Base-by-base conservation (phyloP, 192 early-diverging fungal species). In the Coemansia nantahalensis region DNA sequence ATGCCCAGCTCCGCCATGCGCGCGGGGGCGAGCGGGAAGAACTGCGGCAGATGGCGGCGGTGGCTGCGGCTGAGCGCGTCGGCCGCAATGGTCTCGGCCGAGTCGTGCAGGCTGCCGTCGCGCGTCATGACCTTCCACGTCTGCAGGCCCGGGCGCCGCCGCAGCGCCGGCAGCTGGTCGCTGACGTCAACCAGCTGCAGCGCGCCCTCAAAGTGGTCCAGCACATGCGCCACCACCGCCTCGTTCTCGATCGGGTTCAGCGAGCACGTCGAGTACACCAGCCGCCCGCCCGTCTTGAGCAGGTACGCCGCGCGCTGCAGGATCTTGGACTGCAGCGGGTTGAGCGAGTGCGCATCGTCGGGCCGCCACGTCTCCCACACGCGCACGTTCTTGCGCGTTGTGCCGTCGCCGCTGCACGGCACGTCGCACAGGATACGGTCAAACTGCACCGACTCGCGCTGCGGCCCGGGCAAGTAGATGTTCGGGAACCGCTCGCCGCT, bases 241-340 rank as follows among this genome's bases (percentile, higher is more conserved):
- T 99, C 94, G 58, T 97, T 95, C 68, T 98, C 95, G 48, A 97
- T 75, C 15, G 97, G 95, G 65, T 99, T 99, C 65, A 99, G 87
- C 26, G 94, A 92, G 79, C 97, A 99, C 2, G 97, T 99, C 28
- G 93, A 96, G 62, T 98, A 99, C 0, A 99, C 97, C 48, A 99
- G 78, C 28, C 91, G 82, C 2, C 94, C 97, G 35, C 90, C 91
- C 34, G 90, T 77, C 79, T 95, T 95, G 44, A 90, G 65, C 47
- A 99, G 77, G 52, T 95, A 82, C 54, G 83, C 83, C 5, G 86
- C 95, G 59, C 95, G 90, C 65, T 83, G 68, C 41, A 97, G 80
- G 60, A 99, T 97, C 54, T 85, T 83, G 34, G 90, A 55, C 77
- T 99, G 97, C 21, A 89, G 57, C 71, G 79, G 79, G 64, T 97